A percentile compares a stretch with the other conserved stretches of the same genome.
Conservation (phyloP, 805 yeast genomes). For the Saccharomycopsis capsularis region DNA sequence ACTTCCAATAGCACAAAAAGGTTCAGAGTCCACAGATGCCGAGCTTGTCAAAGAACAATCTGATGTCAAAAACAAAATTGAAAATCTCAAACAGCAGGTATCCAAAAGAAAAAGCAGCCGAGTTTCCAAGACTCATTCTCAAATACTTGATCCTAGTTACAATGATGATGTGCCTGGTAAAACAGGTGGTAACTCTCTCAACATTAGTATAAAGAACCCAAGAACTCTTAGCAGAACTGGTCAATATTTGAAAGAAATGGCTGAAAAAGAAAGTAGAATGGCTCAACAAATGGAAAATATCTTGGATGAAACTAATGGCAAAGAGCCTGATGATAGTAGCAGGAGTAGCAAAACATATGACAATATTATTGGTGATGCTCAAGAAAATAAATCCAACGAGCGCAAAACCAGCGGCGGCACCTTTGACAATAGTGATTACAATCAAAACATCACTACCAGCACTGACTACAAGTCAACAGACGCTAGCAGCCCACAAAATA, state of each 20-base stretch:
- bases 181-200: too few relatives aligned
- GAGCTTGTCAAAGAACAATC: not conserved
- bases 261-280: not conserved
- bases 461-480: too few relatives aligned
- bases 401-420: too few relatives aligned
- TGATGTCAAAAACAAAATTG: slow-evolving; percentile 7
- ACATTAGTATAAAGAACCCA: not conserved
- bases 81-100: slow-evolving; percentile 9
- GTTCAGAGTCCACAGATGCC: not conserved
- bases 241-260: slow-evolving; percentile 3
- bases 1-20: not conserved
- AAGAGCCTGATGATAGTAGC: not conserved
- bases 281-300: not conserved
- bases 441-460: too few relatives aligned
- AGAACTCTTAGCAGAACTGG: slow-evolving; percentile 11
- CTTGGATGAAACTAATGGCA: not conserved
- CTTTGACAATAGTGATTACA: too few relatives aligned
- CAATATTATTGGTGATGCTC: too few relatives aligned
- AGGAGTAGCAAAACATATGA: too few relatives aligned
- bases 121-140: not conserved
- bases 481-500: not conserved
- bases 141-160: not conserved
- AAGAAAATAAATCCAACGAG: not conserved
- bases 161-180: not conserved
- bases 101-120: slow-evolving; percentile 2